Conservation (phyloP, 129 eudicot genomes). For the Smallanthus sonchifolius region DNA sequence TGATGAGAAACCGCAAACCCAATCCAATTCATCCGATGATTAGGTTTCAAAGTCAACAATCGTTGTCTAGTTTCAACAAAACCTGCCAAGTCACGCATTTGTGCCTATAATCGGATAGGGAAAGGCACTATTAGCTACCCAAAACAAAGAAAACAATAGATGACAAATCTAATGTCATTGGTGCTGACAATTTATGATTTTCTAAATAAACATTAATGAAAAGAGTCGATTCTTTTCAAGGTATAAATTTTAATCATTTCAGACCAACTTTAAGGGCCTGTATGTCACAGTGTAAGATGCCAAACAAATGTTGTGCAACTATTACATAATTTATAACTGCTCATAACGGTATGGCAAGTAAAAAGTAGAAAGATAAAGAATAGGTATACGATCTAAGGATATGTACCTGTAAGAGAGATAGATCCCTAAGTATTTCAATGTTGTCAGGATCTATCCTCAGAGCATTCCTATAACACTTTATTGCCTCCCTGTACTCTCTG, state of each 20-base stretch:
- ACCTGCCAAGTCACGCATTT: conserved; percentile 97
- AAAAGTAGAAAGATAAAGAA: not conserved
- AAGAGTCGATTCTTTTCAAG: not conserved
- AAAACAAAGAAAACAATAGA: not conserved
- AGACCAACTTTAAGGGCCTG: not conserved
- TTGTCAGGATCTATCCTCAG: conserved; percentile 96
- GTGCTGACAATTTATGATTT: not conserved
- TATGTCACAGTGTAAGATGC: not conserved
- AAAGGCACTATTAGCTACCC: conserved; percentile 24
- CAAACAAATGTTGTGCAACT: not conserved
- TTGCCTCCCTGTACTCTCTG: conserved; percentile 97
- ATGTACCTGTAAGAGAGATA: conserved; percentile 92
- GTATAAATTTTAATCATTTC: not conserved
- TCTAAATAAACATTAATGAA: not conserved
- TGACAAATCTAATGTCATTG: not conserved
- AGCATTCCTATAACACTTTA: conserved; percentile 95
- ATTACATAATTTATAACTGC: not conserved
- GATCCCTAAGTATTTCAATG: conserved; percentile 91
- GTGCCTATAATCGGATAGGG: conserved; percentile 57
- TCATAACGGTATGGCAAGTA: not conserved
- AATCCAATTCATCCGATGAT: conserved; percentile 99
- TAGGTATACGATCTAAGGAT: not conserved
- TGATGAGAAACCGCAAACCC: conserved; percentile 98
- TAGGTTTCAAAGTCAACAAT: conserved; percentile 86
- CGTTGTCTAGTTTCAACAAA: conserved; percentile 98